Evolutionary conservation across 352 stramenopile species (phyloP), one percentile per base, ranked within the genome.

Genomic region (Phytophthora pseudosyringae): DNA sequence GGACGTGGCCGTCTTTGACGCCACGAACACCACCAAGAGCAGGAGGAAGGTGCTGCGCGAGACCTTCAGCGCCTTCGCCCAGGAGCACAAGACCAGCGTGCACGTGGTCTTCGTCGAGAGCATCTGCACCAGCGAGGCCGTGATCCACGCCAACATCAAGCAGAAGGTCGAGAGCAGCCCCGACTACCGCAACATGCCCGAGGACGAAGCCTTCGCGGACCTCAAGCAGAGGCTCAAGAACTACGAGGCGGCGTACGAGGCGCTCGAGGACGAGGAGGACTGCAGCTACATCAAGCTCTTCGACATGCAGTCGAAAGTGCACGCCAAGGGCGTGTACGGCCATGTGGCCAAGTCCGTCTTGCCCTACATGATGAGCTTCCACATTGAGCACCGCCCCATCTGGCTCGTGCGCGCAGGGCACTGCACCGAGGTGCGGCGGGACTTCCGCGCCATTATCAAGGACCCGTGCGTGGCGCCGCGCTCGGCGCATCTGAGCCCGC

Each of bases 351-450:
- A 95, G 75, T 96, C 90, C 26, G 93, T 97, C n/a, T 63, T 95
- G 60, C 91, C 89, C 13, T 97, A 97, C 69, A 93, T 97, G 84
- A 95, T 93, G 86, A 98, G 97, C 73, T 96, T 98, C 56, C 94
- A 98, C 81, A 98, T 98, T 63, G 80, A 91, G 49, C 93, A 96
- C 38, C 88, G 94, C 0, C 89, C 88, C 16, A 98, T 98, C 38
- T 98, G 91, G 90, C 82, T 98, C 21, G 91, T 95, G 49, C 88
- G 90, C n/a, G 91, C 92, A 13, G 92, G 89, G 18, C 91, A 97
- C 50, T 94, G 86, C 67, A 91, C 70, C 0, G 81, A 91, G 67
- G 86, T 93, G 53, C 69, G 71, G 8, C 48, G 62, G 12, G 82
- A 94, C 52, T 93, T 94, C 39, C 58, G 73, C 3, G 71, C 80